Base-by-base conservation (phyloP, 441 rosid genomes). In the Croton setiger region DNA sequence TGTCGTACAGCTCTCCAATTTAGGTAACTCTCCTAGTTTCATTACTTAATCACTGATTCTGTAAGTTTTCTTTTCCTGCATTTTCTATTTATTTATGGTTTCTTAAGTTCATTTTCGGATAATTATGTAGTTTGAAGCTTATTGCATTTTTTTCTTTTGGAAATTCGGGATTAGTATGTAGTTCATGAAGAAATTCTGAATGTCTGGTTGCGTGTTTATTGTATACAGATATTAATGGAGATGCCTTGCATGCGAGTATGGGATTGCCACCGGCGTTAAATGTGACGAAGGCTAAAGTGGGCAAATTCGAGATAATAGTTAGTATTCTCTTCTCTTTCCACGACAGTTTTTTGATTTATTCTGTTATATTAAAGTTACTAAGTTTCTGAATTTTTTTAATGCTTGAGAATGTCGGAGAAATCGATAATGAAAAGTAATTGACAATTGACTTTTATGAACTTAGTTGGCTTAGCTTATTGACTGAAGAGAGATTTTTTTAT, bases 201-300 rank as follows among this genome's bases (percentile, higher is more conserved):
- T 18, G 45, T n/a, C 31, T 15, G 23, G 41, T 57, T 70, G 4
- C n/a, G 15, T 31, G 48, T 47, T 44, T 60, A 63, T 62, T 62
- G 73, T 71, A 7, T 57, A n/a, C 70, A 95, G 99, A 95, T 75
- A 88, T 95, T 53, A 92, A 90, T 82, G 99, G 99, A 63, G 98
- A 92, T 49, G 99, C 97, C 65, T 73, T 95, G 80, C 99, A 95
- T 68, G 97, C 99, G 17, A 95, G 99, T 75, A 89, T 95, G 91
- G 99, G 99, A 74, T 80, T 95, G 86, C 99, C 99, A 9, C 98
- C 95, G 4, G 98, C 99, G 5, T 77, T 95, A 81, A 85, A 82
- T 70, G 99, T 95, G 2, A 82, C 98, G 10, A 87, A 86, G 45
- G 99, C 99, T 0, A 92, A 83, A 89, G 96, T 95, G 44, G 96